phyloP scores from a whole-genome alignment of 352 stramenopile genomes.

The Phytophthora multivora region DNA sequence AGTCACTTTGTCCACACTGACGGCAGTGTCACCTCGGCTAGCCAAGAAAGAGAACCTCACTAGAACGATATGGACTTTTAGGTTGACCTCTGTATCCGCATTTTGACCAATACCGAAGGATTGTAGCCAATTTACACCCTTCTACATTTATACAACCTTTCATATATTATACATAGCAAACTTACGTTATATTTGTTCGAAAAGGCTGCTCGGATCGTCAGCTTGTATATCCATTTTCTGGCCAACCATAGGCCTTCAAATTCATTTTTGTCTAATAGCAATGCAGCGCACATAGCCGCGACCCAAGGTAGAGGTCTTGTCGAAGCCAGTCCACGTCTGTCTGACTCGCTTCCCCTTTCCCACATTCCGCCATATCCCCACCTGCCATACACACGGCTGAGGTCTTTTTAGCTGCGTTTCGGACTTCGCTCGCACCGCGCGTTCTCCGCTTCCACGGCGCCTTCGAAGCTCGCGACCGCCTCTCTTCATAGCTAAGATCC shows the following conservation, averaged over 20 bases:
- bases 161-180: too few relatives aligned
- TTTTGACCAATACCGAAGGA: not conserved
- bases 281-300: not conserved
- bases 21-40: constrained; percentile 1
- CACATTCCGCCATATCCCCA: constrained; percentile 27
- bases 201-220: too few relatives aligned
- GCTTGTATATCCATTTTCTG: too few relatives aligned
- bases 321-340: constrained; percentile 28
- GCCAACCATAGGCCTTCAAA: too few relatives aligned
- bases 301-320: constrained; percentile 7
- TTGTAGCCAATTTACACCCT: not conserved
- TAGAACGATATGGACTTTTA: too few relatives aligned
- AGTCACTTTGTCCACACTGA: not conserved
- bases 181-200: too few relatives aligned
- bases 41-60: not conserved
- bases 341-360: constrained; percentile 30
- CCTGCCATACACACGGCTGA: not conserved
- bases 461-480: constrained; percentile 8
- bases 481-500: constrained; percentile 10
- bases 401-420: not conserved
- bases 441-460: constrained; percentile 8
- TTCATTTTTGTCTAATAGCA: too few relatives aligned
- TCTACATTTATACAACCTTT: too few relatives aligned
- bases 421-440: not conserved
- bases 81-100: too few relatives aligned